Evolutionary conservation across 768 basidiomycete genomes (phyloP).

Genomic region (Cubamyces sp.): DNA sequence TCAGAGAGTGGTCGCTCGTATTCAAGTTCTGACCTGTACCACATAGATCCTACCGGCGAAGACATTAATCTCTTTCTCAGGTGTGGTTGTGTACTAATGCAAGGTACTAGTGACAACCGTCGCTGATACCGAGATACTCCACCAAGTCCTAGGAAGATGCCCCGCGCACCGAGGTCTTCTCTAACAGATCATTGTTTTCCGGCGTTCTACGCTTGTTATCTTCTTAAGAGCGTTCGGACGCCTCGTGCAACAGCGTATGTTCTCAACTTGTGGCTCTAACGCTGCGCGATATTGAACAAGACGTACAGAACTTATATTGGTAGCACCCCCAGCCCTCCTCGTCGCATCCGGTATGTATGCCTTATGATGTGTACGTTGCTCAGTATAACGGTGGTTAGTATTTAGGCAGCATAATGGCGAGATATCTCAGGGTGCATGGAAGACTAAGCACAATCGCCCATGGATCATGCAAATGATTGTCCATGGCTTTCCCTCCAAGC

Average conservation of each 20-base stretch:
- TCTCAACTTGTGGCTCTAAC: neutral
- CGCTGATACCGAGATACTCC: no score
- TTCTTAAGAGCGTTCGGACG: constrained; percentile 68
- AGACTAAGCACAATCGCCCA: constrained; percentile 61
- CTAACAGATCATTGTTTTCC: constrained; percentile 51
- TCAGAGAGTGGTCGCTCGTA: no score
- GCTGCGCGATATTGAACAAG: neutral
- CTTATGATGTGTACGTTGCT: neutral
- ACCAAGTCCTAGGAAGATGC: constrained; percentile 1
- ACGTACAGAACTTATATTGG: constrained; percentile 70
- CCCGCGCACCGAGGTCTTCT: constrained; percentile 28
- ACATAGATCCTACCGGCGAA: no score
- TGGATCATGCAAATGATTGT: constrained; percentile 90
- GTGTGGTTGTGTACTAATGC: no score
- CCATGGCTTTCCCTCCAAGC: constrained; percentile 78
- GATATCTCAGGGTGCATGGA: constrained; percentile 69
- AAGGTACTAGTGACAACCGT: no score
- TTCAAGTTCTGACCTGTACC: no score
- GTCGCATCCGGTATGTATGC: constrained; percentile 56
- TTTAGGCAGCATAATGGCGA: constrained; percentile 82
- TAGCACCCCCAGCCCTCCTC: constrained; percentile 68
- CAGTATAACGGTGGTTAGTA: neutral
- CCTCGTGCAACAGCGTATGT: constrained; percentile 50
- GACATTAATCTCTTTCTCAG: no score
- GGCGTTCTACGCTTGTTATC: constrained; percentile 81